These are phyloP conservation scores for Gymnopus androsaceus DNA, from an alignment of 1,284 basidiomycete species.

Conservation along the genomic window DNA sequence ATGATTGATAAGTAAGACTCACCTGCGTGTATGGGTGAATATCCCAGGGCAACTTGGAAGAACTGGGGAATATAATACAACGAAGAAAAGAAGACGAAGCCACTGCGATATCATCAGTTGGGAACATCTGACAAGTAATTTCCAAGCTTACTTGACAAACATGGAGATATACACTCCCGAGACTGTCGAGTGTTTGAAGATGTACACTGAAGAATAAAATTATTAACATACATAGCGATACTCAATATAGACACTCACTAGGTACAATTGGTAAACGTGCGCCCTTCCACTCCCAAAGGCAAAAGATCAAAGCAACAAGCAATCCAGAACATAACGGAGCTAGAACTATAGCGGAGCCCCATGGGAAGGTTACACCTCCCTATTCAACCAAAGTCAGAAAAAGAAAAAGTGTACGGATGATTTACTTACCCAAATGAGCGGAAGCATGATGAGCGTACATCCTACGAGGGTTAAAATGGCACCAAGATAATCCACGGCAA, in stretches of 20 bases:
- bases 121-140: neutral
- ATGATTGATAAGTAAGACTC: slow-evolving; percentile 14
- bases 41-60: slow-evolving; percentile 72
- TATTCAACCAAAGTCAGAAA: slow-evolving; percentile 28
- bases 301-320: slow-evolving; percentile 57
- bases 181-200: slow-evolving; percentile 73
- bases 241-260: slow-evolving; percentile 55
- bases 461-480: slow-evolving; percentile 17
- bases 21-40: slow-evolving; percentile 53
- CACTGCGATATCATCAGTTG: slow-evolving; percentile 35
- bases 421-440: slow-evolving; percentile 19
- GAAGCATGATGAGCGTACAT: slow-evolving; percentile 19
- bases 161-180: slow-evolving; percentile 68
- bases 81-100: slow-evolving; percentile 62
- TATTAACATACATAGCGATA: slow-evolving; percentile 1
- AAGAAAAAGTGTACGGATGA: neutral
- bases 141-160: slow-evolving; percentile 56
- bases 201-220: slow-evolving; percentile 55
- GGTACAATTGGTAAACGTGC: slow-evolving; percentile 70
- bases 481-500: slow-evolving; percentile 20
- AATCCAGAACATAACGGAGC: slow-evolving; percentile 62
- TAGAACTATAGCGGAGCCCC: slow-evolving; percentile 64
- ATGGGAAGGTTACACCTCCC: slow-evolving; percentile 72
- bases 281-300: slow-evolving; percentile 75
- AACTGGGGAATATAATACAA: slow-evolving; percentile 74